Conservation (phyloP, 495 filamentous ascomycete genomes). For the Aspergillus wentii region DNA sequence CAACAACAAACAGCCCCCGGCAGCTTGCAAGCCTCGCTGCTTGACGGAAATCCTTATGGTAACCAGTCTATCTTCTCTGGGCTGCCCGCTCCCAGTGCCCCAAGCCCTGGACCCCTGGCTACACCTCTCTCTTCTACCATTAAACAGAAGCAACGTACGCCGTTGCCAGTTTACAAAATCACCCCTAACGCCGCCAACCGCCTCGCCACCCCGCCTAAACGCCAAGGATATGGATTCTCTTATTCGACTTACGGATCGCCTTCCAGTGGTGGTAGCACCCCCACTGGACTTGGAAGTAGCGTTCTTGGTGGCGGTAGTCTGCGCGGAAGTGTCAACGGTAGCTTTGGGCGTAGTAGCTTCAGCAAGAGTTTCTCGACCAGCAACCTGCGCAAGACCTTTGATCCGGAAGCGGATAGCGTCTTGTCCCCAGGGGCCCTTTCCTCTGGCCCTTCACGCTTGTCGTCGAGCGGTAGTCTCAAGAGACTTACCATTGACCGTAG, state of each 20-base stretch:
- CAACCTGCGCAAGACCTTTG: conserved; percentile 62
- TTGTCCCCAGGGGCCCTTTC: conserved; percentile 84
- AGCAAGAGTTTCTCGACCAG: conserved; percentile 60
- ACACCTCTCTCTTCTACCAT: conserved; percentile 73
- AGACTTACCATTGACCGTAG: conserved; percentile 85
- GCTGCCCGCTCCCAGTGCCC: conserved; percentile 55
- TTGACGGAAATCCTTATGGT: conserved; percentile 75
- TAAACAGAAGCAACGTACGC: conserved; percentile 68
- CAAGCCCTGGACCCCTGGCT: conserved; percentile 75
- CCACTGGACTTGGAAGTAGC: conserved; percentile 59
- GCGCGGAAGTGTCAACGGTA: conserved; percentile 42
- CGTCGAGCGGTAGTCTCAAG: conserved; percentile 69
- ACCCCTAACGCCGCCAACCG: conserved; percentile 74
- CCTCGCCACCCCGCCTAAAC: conserved; percentile 74
- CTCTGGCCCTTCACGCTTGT: conserved; percentile 56
- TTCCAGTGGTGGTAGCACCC: conserved; percentile 65
- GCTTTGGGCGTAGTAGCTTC: conserved; percentile 56
- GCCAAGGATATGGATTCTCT: conserved; percentile 76
- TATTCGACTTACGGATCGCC: conserved; percentile 87
- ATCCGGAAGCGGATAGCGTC: conserved; percentile 70
- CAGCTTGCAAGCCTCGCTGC: conserved; percentile 71
- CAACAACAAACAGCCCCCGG: conserved; percentile 48
- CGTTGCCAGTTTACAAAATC: conserved; percentile 83
- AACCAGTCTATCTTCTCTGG: conserved; percentile 72
- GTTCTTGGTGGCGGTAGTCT: conserved; percentile 55